Evolutionary conservation across 345 rosid genomes (phyloP).

Genomic region (Eucalyptus leucophloia): DNA sequence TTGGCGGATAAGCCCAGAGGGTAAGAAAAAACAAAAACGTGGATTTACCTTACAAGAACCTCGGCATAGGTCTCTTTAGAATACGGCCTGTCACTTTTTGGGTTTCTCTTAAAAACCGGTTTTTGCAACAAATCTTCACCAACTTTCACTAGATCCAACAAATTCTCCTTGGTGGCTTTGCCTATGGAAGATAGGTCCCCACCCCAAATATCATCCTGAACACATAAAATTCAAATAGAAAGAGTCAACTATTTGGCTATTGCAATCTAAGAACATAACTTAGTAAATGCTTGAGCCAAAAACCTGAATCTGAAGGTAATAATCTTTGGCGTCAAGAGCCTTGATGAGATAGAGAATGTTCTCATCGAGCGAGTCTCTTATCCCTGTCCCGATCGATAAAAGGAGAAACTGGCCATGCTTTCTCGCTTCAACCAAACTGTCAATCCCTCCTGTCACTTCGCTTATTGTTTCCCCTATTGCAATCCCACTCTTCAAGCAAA

Average conservation of each 20-base stretch:
- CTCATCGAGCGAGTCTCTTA: not conserved
- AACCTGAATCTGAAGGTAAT: not conserved
- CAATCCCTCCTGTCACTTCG: not conserved
- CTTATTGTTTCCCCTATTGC: not conserved
- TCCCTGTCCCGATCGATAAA: not conserved
- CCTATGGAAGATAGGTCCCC: not conserved
- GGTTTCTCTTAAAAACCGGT: not conserved
- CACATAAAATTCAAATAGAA: not conserved
- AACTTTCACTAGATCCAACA: not conserved
- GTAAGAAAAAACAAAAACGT: not conserved
- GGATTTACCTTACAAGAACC: not conserved
- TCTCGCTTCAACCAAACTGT: not conserved
- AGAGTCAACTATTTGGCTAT: not conserved
- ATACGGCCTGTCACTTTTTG: not conserved
- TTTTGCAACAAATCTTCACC: not conserved
- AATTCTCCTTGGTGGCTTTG: not conserved
- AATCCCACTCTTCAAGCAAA: not conserved
- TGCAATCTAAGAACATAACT: not conserved
- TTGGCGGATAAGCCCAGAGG: not conserved
- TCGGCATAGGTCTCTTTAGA: not conserved
- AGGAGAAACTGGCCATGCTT: not conserved
- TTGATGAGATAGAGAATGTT: rapidly evolving
- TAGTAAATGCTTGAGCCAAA: not conserved
- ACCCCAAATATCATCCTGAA: not conserved
- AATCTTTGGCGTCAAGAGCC: not conserved